Evolutionary conservation across 1,139 yeast species (phyloP).

Genomic region (Hansenula anomala): DNA sequence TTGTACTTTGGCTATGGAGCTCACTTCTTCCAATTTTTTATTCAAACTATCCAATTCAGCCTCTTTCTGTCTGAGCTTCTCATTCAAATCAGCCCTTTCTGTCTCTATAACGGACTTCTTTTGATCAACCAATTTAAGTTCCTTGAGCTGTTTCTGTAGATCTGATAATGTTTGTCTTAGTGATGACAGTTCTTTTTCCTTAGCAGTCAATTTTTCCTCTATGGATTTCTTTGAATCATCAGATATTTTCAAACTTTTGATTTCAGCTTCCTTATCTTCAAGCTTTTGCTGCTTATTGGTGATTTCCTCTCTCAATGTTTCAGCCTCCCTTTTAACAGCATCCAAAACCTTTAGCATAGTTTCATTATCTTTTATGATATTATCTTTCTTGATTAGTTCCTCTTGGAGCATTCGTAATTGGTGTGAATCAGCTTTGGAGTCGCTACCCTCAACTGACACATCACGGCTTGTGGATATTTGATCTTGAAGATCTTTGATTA

Average conservation of each 20-base stretch:
- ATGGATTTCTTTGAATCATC: no score
- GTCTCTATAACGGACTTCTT: constrained; percentile 1
- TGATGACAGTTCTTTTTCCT: background rate
- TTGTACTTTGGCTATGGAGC: no score
- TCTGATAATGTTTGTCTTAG: background rate
- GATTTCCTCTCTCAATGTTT: background rate
- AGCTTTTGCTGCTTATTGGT: no score
- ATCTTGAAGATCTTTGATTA: background rate
- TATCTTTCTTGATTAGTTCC: background rate
- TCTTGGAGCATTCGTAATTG: background rate
- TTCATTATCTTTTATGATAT: background rate
- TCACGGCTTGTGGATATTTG: background rate
- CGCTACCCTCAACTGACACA: background rate
- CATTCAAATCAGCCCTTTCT: constrained; percentile 27
- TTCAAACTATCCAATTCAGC: constrained; percentile 10
- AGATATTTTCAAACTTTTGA: no score
- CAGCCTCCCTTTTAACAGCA: background rate
- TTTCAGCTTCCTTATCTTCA: no score
- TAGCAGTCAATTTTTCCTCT: background rate
- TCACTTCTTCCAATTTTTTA: constrained; percentile 20
- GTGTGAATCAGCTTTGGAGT: background rate
- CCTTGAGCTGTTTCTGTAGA: background rate
- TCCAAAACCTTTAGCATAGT: background rate
- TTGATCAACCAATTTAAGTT: background rate
- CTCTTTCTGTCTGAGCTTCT: constrained; percentile 31